Percentiles rank a stretch among this genome's conserved stretches.
These are phyloP conservation scores for Suillus lakei DNA, from an alignment of 768 basidiomycete species.

Conservation along the genomic window DNA sequence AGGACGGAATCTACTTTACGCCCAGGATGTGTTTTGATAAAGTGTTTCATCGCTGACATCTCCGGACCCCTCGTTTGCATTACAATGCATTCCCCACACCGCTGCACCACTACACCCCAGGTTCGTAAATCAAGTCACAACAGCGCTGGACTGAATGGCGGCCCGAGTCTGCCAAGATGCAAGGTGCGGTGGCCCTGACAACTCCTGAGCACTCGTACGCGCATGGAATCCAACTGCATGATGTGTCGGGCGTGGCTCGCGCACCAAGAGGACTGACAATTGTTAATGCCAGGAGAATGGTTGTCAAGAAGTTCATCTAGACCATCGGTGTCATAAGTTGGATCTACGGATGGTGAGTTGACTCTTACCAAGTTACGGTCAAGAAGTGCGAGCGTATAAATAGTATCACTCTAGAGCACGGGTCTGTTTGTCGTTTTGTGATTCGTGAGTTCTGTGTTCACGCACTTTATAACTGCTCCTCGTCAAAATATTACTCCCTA, in stretches of 20 bases:
- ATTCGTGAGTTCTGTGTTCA: neutral
- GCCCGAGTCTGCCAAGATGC: neutral
- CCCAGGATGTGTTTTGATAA: neutral
- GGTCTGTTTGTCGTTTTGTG: neutral
- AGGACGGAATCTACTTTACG: neutral
- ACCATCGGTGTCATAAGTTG: neutral
- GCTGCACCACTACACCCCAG: neutral
- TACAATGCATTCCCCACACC: neutral
- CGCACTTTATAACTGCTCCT: too few species aligned
- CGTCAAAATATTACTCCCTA: neutral
- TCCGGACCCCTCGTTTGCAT: neutral
- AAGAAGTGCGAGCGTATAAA: neutral
- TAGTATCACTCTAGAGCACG: neutral
- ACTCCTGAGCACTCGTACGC: constrained; percentile 6
- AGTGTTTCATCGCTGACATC: neutral
- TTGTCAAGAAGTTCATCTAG: neutral
- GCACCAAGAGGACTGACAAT: neutral
- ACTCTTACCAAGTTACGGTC: neutral
- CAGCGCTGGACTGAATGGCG: neutral
- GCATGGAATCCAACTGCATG: constrained; percentile 15
- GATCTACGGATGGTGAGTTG: neutral
- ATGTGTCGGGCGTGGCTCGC: neutral
- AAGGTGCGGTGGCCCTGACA: neutral
- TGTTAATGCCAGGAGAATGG: neutral
- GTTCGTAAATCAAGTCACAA: too few species aligned